Evolutionary conservation across 441 rosid genomes (phyloP), one percentile per base, ranked within the genome.

Genomic region (Gossypium schwendimanii): DNA sequence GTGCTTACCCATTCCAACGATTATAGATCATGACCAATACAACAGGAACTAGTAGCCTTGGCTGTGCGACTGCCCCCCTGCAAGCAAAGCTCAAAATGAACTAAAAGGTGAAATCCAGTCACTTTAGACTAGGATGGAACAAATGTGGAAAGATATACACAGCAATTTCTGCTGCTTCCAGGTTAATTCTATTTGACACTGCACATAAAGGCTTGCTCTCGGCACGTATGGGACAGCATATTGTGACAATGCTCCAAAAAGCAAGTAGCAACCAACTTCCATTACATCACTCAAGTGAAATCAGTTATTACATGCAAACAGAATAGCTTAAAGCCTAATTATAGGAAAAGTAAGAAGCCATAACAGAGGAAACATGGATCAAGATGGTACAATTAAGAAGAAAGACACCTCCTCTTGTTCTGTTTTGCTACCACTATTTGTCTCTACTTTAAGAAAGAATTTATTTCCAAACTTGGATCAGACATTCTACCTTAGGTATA

Each of bases 11-110:
- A 64, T 93, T 93, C 98, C 97, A 93, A 54, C 97, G 89, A 63
- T 87, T 90, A 80, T 81, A 94, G 74, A 94, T 62, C 98, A 93
- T 93, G 83, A 93, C 97, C 84, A 93, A 81, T 33, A 81, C 83
- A 72, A 87, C 96, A 11, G 98, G 98, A 78, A 91, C 90, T 20
- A 90, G 78, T 75, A 90, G 78, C 84, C 98, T 91, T 2, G 98
- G 96, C 81, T 90, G 97, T 63, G 79, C 91, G 76, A 85, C 64
- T 75, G 95, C 98, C 58, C 96, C 97, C 83, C 97, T 91, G 81
- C 76, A 81, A 80, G 65, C 55, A 66, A 67, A 6, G 63, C 62
- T 71, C 59, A 47, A 26, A 26, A 26, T 39, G 33, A 53, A 44
- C 21, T 28, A 44, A 21, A 74, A 3, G 3, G 3, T 17, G 26